Evolutionary conservation across 1,139 yeast genomes (phyloP), one percentile per base, ranked within the genome.

Genomic region (Geotrichum cucujoidarum): DNA sequence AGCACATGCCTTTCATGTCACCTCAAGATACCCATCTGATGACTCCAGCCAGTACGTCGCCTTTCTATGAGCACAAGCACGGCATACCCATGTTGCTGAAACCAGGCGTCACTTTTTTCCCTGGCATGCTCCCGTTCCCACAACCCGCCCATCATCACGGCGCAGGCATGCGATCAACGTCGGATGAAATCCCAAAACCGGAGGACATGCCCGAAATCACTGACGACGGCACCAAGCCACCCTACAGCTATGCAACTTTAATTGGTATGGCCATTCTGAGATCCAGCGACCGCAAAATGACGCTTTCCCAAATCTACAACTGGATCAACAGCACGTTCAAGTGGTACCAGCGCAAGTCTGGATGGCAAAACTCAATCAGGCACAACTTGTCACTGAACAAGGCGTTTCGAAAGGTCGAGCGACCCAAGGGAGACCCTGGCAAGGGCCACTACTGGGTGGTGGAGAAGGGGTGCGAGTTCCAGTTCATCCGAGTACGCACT

Each of bases 371-470:
- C 65, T 85, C 94, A 22, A 87, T 87, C 55, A 81, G 95, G 52
- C 95, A 87, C 65, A 84, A 87, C 57, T 70, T 87, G 48, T 83
- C 94, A 18, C 72, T 87, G 56, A 87, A 87, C 66, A 87, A 87
- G 62, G 95, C 95, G 1, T 87, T 87, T 59, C 76, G 83, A 48
- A 92, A 92, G 67, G 88, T 94, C 29, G 95, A 86, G 56, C 84
- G 90, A 63, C 89, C 96, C n/a, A 83, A 85, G 58, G 95, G 86
- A 65, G 73, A 69, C 43, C 74, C 75, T 1, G 97, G 97, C 4
- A 92, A 92, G 69, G 98, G 98, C 30, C 95, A 90, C 68, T 92
- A 83, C 66, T 92, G 98, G 98, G 80, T 85, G 58, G 86, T 92
- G 47, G 88, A 83, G 54, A 73, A 78, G 18, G 96, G 95, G 2